Evolutionary conservation across 352 stramenopile species (phyloP), one percentile per base, ranked within the genome.

Genomic region (Peronosclerospora sorghi): DNA sequence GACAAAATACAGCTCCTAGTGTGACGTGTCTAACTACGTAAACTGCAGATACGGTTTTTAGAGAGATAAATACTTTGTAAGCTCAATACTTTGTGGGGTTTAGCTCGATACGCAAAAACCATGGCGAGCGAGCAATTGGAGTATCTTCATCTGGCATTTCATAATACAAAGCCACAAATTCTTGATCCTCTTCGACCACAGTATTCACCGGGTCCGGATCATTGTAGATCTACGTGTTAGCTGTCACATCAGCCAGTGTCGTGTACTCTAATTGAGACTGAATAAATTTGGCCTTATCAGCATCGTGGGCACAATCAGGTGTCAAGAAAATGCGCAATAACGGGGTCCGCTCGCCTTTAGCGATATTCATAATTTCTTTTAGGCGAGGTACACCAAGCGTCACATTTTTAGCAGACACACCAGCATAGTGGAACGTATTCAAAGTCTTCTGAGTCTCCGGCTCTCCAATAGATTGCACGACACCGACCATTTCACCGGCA

Each of bases 371-470:
- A n/a, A n/a, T n/a, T n/a, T n/a, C n/a, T n/a, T n/a, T n/a, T n/a
- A n/a, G n/a, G n/a, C n/a, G n/a, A n/a, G n/a, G n/a, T n/a, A n/a
- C n/a, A n/a, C n/a, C n/a, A n/a, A n/a, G n/a, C 27, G 96, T 99
- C 13, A 99, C 96, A 81, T 99, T 99, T 71, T 99, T 99, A 15
- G 95, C 94, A 34, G 87, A 97, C 51, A 99, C 95, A 87, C 96
- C 83, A 55, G 96, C 95, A 62, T 98, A 98, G 70, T 99, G 96
- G 75, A 99, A 99, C 35, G 96, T 99, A 73, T 99, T 99, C 41
- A 99, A 73, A 10, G 96, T 99, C 96, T 99, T 99, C 73, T 99
- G 96, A 28, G 96, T 99, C 39, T 96, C 95, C 15, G 96, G 96
- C 59, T 99, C 96, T 51, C 96, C 96, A 66, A 99, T 98, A 37